phyloP scores from a whole-genome alignment of 1,284 basidiomycete genomes.

The Ceratorhiza oryzae-sativae region DNA sequence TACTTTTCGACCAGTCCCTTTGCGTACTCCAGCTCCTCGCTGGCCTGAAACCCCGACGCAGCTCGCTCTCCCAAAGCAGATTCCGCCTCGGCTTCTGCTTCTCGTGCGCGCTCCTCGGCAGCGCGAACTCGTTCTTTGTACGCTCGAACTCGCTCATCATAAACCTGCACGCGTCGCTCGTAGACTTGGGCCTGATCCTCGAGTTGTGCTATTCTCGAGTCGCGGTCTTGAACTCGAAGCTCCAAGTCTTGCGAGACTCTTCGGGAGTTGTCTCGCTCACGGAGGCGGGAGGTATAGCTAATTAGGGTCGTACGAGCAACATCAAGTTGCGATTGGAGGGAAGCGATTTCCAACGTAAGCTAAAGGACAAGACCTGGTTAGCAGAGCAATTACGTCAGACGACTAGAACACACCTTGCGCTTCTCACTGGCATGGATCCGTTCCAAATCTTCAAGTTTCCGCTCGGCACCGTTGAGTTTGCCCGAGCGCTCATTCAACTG shows the following conservation, averaged over 20 bases:
- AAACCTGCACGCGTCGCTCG: constrained; percentile 51
- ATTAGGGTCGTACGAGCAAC: constrained; percentile 57
- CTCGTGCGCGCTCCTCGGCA: constrained; percentile 48
- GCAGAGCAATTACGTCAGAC: constrained; percentile 5
- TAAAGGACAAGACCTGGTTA: constrained; percentile 1
- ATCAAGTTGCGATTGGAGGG: constrained; percentile 63
- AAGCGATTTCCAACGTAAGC: constrained; percentile 58
- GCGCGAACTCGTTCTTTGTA: constrained; percentile 28
- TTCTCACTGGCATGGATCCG: constrained; percentile 68
- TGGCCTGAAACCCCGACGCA: constrained; percentile 60
- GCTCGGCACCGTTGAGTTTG: constrained; percentile 56
- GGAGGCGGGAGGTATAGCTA: constrained; percentile 63
- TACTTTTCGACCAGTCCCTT: constrained; percentile 57
- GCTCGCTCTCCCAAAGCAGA: constrained; percentile 62
- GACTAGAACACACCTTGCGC: constrained; percentile 60
- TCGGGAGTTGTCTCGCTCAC: constrained; percentile 45
- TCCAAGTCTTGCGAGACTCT: constrained; percentile 27
- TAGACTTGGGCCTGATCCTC: constrained; percentile 69
- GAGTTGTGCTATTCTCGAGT: constrained; percentile 53
- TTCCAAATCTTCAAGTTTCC: constrained; percentile 72
- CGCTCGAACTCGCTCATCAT: constrained; percentile 29
- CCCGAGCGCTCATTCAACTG: constrained; percentile 41
- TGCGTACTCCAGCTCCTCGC: constrained; percentile 61
- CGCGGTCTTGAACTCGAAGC: constrained; percentile 9
- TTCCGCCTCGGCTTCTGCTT: constrained; percentile 67